Evolutionary conservation across 768 basidiomycete species (phyloP), one percentile per base, ranked within the genome.

Genomic region (Lactarius hatsudake): DNA sequence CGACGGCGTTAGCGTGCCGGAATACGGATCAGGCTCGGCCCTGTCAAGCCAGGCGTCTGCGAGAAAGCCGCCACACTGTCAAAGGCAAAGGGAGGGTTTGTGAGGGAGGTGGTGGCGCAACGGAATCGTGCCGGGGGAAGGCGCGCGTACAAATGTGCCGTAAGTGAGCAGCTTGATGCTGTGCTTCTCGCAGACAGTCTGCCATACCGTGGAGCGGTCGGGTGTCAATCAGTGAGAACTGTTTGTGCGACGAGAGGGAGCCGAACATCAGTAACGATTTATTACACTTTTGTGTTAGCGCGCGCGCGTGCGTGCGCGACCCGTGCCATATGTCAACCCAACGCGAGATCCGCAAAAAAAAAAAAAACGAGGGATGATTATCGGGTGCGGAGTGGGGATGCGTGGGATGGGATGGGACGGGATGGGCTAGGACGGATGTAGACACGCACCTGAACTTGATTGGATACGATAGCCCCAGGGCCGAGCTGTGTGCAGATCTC

Each of bases 171-270:
- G 79, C 73, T 91, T 92, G 66, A 94, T 75, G 42, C 80, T 79
- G 72, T 94, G 89, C 71, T 84, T 85, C 74, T 84, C 78, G 72
- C 92, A 94, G 15, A 92, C 88, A 61, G n/a, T 87, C 86, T 2
- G 84, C 82, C 90, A 94, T 88, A 34, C 85, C 89, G 71, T 90
- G 84, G 53, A 91, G 79, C 15, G 90, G 89, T 6, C 93, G 84
- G 5, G 86, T 87, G 73, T 94, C 92, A 69, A 94, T 87, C 59
- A 94, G 75, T 7, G 92, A 94, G 72, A 92, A 93, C 92, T 93
- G 69, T 32, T 32, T 15, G 8, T 40, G 18, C 12, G 12, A 55
- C 0, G 32, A 40, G 15, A 20, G 34, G 32, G 32, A 32, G 32
- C 7, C 53, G 56, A 58, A 38, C 38, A 58, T 66, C 54, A 66